phyloP scores from a whole-genome alignment of 768 basidiomycete species.

The Auriscalpium orientale region DNA sequence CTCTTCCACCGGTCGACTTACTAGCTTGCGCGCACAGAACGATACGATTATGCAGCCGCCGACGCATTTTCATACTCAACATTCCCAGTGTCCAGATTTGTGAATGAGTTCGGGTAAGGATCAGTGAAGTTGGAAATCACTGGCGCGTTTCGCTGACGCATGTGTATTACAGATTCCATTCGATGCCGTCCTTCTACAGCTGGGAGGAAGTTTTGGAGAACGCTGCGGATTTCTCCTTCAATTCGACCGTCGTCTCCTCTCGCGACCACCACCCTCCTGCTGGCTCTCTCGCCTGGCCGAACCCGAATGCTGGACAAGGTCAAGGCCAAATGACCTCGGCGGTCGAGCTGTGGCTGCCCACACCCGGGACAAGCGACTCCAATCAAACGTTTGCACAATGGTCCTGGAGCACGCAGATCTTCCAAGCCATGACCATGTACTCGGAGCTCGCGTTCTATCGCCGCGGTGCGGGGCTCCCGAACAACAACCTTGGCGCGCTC shows the following conservation, averaged over 20 bases:
- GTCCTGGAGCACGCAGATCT: constrained; percentile 56
- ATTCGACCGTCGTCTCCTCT: constrained; percentile 47
- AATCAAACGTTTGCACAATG: constrained; percentile 57
- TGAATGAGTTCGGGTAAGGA: constrained; percentile 49
- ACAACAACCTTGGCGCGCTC: constrained; percentile 50
- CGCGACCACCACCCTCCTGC: constrained; percentile 52
- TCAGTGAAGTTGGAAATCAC: neutral
- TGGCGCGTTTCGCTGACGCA: neutral
- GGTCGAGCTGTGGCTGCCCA: constrained; percentile 48
- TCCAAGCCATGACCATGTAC: constrained; percentile 53
- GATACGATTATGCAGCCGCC: constrained; percentile 48
- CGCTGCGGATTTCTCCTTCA: constrained; percentile 47
- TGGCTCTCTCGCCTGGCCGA: constrained; percentile 45
- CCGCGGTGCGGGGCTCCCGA: constrained; percentile 47
- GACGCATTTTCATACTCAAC: constrained; percentile 48
- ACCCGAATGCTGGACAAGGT: constrained; percentile 46
- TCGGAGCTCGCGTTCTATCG: constrained; percentile 52
- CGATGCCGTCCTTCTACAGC: constrained; percentile 53
- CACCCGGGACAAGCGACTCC: constrained; percentile 37
- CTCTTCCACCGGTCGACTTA: neutral
- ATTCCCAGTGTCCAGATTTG: constrained; percentile 45
- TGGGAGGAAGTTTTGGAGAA: constrained; percentile 50
- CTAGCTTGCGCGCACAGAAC: constrained; percentile 27
- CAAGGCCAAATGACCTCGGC: constrained; percentile 45
- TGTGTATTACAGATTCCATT: constrained; percentile 36